Base-by-base conservation (phyloP, 164 flowering plant species). In the Sedum album region DNA sequence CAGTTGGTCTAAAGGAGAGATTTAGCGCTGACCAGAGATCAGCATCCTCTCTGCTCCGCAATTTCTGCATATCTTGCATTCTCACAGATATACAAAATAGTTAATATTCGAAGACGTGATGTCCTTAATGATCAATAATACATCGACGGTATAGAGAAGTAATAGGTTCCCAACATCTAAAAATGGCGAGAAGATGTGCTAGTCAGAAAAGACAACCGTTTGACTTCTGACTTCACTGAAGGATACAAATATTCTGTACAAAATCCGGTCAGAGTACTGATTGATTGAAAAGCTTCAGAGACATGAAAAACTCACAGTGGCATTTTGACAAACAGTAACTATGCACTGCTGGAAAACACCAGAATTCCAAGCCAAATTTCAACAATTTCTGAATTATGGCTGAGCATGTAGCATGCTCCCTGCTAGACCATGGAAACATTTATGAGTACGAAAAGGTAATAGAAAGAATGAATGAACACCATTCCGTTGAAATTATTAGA, bases 1-100 rank as follows among this genome's bases (percentile, higher is more conserved):
- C 6, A 20, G 25, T 26, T 57, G 25, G 18, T 57, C 62, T 20
- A 57, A 57, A 15, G 17, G 18, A 55, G 61, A 55, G 31, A 55
- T 26, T 55, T 26, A 55, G 61, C 31, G 30, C 31, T 57, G 62
- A 57, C 62, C 33, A 57, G 62, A 57, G 62, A 57, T 28, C 31
- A 4, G 0, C 15, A 44, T 44, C 48, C 17, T 57, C 62, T 57
- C 33, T 28, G 62, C 33, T 57, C 62, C 62, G 26, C 33, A 57
- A 28, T 28, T 57, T 57, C 18, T 57, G 62, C 62, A 28, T 57
- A 14, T 26, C 33, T 57, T 5, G 33, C 31, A 2, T 28, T 57
- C 6, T 13, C 33, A 30, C 7, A 57, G 62, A 57, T 26, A 26
- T 57, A 15, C 62, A 57, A 57, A 57, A 4, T 18, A 57, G 31